phyloP scores from a whole-genome alignment of 306 rosid genomes.

The Prunus campanulata region DNA sequence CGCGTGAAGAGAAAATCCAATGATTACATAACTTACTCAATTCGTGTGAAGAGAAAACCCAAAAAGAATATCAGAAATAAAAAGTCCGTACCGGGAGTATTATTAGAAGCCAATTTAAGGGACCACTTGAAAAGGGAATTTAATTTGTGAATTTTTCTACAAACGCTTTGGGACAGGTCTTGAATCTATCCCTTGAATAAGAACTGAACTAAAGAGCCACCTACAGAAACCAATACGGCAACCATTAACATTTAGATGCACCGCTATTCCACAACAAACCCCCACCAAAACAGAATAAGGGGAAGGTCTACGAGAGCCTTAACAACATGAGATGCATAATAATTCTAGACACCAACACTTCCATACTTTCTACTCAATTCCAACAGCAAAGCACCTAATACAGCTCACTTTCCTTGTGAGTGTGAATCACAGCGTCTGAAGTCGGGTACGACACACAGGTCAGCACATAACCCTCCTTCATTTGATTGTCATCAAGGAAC shows the following conservation, averaged over 20 bases:
- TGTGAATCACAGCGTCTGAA: slow-evolving; percentile 62
- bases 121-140: too few species aligned
- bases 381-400: slow-evolving; percentile 36
- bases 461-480: slow-evolving; percentile 50
- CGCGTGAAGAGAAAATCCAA: too few species aligned
- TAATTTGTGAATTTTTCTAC: neutral
- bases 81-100: too few species aligned
- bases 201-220: neutral
- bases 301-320: slow-evolving; percentile 1
- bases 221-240: neutral
- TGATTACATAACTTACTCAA: too few species aligned
- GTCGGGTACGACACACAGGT: slow-evolving; percentile 79
- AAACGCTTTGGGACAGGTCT: neutral
- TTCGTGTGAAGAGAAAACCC: too few species aligned
- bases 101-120: too few species aligned
- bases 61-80: too few species aligned
- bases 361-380: neutral
- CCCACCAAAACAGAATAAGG: neutral
- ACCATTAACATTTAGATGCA: neutral
- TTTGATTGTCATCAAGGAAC: slow-evolving; percentile 66
- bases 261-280: slow-evolving; percentile 1
- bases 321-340: neutral
- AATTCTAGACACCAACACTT: neutral
- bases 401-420: slow-evolving; percentile 77
- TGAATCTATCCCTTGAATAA: neutral